phyloP scores from a whole-genome alignment of 257 asterid species.

The Solanum chmielewskii region DNA sequence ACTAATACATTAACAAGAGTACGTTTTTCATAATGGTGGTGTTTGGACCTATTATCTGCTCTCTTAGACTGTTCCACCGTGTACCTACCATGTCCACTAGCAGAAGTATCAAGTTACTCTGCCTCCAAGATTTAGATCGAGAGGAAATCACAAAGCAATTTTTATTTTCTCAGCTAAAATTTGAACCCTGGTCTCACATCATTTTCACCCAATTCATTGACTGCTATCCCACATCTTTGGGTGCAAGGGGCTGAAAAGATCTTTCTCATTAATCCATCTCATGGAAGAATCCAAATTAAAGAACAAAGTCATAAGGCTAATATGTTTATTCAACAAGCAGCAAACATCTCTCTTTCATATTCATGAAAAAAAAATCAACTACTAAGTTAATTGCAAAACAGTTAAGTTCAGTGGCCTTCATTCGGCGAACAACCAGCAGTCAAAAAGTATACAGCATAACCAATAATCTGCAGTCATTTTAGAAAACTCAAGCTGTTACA shows the following conservation, averaged over 20 bases:
- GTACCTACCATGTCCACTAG: background rate
- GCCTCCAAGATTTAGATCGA: background rate
- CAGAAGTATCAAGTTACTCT: background rate
- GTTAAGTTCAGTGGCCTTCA: background rate
- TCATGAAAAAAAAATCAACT: background rate
- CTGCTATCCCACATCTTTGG: background rate
- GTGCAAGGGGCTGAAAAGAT: background rate
- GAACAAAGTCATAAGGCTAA: background rate
- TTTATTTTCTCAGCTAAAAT: background rate
- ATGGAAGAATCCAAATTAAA: background rate
- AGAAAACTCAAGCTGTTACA: background rate
- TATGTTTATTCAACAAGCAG: background rate
- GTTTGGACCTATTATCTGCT: background rate
- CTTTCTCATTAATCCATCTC: background rate
- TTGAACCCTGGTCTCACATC: background rate
- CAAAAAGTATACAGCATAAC: background rate
- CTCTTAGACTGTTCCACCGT: background rate
- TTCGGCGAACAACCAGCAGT: background rate
- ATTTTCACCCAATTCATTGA: background rate
- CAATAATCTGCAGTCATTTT: background rate
- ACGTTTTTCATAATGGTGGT: background rate
- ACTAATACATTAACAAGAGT: background rate
- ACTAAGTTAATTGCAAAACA: background rate
- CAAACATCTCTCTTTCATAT: background rate
- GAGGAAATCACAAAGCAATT: background rate